These are phyloP conservation scores for Colletotrichum sublineola DNA, from an alignment of 2,329 filamentous ascomycete genomes.

Conservation along the genomic window DNA sequence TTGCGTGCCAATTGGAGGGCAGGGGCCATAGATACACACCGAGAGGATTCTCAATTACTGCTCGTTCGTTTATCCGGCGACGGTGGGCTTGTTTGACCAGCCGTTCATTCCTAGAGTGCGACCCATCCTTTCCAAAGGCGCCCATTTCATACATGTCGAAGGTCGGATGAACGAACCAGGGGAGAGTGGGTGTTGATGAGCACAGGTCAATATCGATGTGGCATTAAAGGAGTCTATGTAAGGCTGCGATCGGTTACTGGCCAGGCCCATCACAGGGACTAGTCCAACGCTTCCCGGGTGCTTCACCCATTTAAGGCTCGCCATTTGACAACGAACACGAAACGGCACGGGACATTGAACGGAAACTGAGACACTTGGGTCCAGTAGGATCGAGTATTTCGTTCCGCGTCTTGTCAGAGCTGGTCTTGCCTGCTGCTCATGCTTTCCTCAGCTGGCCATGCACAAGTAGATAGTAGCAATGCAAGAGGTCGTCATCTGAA, in stretches of 20 bases:
- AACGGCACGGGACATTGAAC: neutral
- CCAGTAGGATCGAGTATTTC: neutral
- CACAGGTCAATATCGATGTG: neutral
- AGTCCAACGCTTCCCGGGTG: neutral
- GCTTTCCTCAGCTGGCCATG: constrained; percentile 7
- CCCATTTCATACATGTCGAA: constrained; percentile 22
- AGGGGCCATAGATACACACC: constrained; percentile 39
- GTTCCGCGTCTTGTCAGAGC: neutral
- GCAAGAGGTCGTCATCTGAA: constrained; percentile 25
- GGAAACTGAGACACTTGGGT: constrained; percentile 7
- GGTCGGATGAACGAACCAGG: neutral
- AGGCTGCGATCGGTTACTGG: constrained; percentile 11
- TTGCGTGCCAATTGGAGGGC: neutral
- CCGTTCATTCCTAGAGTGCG: constrained; percentile 39
- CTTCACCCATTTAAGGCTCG: constrained; percentile 17
- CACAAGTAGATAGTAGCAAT: constrained; percentile 10
- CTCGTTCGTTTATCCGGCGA: constrained; percentile 51
- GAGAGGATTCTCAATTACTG: constrained; percentile 55
- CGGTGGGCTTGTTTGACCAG: constrained; percentile 46
- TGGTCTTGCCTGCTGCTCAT: neutral
- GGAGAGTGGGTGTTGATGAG: too few relatives aligned
- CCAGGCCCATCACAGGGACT: constrained; percentile 5
- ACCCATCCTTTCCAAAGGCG: constrained; percentile 35
- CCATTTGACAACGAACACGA: neutral
- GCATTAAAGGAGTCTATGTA: constrained; percentile 5